A percentile compares a stretch with the other conserved stretches of the same genome.
phyloP scores from a whole-genome alignment of 1,284 basidiomycete genomes.

The Erythrobasidium hasegawianum region DNA sequence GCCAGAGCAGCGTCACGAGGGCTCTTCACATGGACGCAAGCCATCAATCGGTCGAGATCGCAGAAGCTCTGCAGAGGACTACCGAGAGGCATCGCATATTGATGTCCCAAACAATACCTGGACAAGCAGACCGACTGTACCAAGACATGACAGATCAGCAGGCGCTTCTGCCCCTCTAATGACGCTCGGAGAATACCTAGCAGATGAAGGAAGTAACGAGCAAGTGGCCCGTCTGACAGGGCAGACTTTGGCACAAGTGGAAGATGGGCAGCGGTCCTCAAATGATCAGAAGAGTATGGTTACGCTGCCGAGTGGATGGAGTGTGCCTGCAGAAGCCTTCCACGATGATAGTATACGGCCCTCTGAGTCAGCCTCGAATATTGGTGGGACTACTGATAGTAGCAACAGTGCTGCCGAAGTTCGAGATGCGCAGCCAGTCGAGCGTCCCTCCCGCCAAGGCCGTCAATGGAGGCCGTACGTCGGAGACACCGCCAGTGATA shows the following conservation, averaged over 20 bases:
- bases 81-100: too few relatives aligned
- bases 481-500: neutral
- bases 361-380: constrained; percentile 30
- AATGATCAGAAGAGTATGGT: neutral
- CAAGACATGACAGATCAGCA: too few relatives aligned
- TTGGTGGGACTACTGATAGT: neutral
- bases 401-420: neutral
- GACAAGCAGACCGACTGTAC: too few relatives aligned
- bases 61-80: too few relatives aligned
- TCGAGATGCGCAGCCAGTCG: neutral
- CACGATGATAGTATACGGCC: constrained; percentile 29
- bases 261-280: neutral
- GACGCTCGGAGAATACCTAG: neutral
- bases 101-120: too few relatives aligned
- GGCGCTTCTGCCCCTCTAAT: neutral
- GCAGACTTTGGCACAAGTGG: neutral
- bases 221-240: neutral
- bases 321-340: neutral
- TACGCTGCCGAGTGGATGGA: neutral
- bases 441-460: neutral
- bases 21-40: too few relatives aligned
- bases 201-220: neutral
- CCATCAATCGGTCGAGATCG: too few relatives aligned
- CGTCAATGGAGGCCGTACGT: neutral
- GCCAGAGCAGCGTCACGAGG: too few relatives aligned